Evolutionary conservation across 2,329 filamentous ascomycete genomes (phyloP).

Genomic region (Penicillium sp.): DNA sequence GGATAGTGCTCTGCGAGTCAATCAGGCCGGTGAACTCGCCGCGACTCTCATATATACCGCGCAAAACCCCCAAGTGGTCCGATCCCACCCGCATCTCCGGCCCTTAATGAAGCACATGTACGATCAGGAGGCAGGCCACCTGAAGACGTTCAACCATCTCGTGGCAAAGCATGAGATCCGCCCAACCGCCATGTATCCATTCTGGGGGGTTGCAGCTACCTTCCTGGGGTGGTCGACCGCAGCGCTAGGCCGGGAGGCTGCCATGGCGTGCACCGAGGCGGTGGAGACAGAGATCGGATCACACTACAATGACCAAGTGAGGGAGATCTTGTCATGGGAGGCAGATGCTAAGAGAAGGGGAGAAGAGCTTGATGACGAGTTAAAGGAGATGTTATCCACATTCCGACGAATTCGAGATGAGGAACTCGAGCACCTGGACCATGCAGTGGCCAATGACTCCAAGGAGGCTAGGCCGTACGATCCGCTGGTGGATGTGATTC

Average conservation of each 20-base stretch:
- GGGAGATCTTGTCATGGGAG: slow-evolving; percentile 79
- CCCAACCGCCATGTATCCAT: slow-evolving; percentile 87
- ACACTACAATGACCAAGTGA: slow-evolving; percentile 93
- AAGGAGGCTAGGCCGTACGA: slow-evolving; percentile 90
- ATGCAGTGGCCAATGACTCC: slow-evolving; percentile 90
- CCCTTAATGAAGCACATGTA: slow-evolving; percentile 98
- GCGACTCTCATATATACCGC: slow-evolving; percentile 91
- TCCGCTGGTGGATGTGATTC: slow-evolving; percentile 82
- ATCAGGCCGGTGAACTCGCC: slow-evolving; percentile 96
- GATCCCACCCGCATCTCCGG: slow-evolving; percentile 82
- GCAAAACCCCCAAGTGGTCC: slow-evolving; percentile 80
- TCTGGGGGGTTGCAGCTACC: slow-evolving; percentile 82
- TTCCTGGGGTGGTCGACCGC: slow-evolving; percentile 88
- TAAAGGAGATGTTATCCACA: slow-evolving; percentile 72
- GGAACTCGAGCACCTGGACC: slow-evolving; percentile 94
- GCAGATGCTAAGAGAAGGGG: slow-evolving; percentile 74
- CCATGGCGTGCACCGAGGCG: slow-evolving; percentile 98
- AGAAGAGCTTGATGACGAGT: slow-evolving; percentile 78
- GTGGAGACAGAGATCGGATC: slow-evolving; percentile 97
- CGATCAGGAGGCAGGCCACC: slow-evolving; percentile 89
- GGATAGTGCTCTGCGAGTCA: slow-evolving; percentile 83
- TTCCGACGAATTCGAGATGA: slow-evolving; percentile 88
- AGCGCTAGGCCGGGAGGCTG: slow-evolving; percentile 85
- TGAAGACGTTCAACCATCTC: slow-evolving; percentile 81
- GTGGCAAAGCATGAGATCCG: slow-evolving; percentile 86